Evolutionary conservation across 169 alveolate genomes (phyloP).

Genomic region (Cryptosporidium sp.): DNA sequence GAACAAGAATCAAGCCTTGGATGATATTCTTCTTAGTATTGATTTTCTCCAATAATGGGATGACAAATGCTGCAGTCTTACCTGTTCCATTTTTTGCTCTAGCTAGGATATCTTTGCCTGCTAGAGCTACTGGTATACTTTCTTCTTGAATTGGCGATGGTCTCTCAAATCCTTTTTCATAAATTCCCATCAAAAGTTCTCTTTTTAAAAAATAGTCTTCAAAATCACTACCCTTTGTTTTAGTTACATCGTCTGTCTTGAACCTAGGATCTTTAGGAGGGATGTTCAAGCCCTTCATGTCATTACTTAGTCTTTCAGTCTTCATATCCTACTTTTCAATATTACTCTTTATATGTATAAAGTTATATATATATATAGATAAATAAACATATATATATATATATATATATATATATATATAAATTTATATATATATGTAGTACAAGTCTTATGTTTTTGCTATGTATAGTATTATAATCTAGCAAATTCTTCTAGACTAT

Average conservation of each 20-base stretch:
- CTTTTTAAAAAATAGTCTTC: constrained; percentile 96
- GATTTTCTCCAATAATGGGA: constrained; percentile 95
- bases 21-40: constrained; percentile 83
- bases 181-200: constrained; percentile 95
- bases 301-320: constrained; percentile 39
- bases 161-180: constrained; percentile 97
- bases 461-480: background rate
- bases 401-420: background rate
- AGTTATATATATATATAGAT: background rate
- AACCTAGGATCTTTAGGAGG: constrained; percentile 79
- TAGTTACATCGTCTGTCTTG: constrained; percentile 94
- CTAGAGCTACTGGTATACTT: constrained; percentile 96
- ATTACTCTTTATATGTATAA: background rate
- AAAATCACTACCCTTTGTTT: constrained; percentile 97
- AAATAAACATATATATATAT: background rate
- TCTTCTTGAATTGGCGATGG: constrained; percentile 99
- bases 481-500: constrained; percentile 3
- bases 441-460: background rate
- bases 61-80: constrained; percentile 98
- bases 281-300: constrained; percentile 52
- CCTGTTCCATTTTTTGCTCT: constrained; percentile 99
- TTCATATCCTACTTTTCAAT: constrained; percentile 17
- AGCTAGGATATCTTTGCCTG: constrained; percentile 96
- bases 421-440: background rate
- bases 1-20: constrained; percentile 94